phyloP scores from a whole-genome alignment of 169 alveolate species.

The Eimeria praecox region DNA sequence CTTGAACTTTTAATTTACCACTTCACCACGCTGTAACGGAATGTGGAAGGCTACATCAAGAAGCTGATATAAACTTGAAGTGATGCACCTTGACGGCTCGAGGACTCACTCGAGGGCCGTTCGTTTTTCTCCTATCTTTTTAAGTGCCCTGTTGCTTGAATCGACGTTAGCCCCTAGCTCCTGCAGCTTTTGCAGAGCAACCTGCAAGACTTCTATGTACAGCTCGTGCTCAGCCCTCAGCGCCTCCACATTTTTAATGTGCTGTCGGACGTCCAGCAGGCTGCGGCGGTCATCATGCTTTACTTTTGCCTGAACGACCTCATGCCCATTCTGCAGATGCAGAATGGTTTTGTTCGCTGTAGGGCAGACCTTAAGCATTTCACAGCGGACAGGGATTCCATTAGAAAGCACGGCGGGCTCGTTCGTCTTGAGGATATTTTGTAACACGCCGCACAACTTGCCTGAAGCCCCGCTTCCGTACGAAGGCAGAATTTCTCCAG shows the following conservation, averaged over 20 bases:
- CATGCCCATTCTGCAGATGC: background rate
- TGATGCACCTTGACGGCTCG: background rate
- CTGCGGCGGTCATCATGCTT: conserved; percentile 58
- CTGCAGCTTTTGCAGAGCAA: conserved; percentile 27
- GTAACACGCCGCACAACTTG: conserved; percentile 86
- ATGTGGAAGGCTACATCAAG: background rate
- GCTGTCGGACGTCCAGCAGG: conserved; percentile 59
- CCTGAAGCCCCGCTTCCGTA: conserved; percentile 89
- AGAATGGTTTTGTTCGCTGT: background rate
- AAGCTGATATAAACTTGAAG: background rate
- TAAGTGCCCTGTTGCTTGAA: conserved; percentile 69
- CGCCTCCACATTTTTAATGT: conserved; percentile 86
- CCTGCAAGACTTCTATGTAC: conserved; percentile 83
- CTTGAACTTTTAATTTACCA: background rate
- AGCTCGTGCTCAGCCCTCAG: conserved; percentile 82
- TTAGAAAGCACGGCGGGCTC: background rate
- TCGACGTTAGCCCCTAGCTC: conserved; percentile 60
- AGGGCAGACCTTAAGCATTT: background rate
- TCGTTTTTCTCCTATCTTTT: conserved; percentile 22
- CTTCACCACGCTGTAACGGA: background rate
- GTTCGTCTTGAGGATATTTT: background rate
- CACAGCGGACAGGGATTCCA: background rate
- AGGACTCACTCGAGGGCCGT: conserved; percentile 74
- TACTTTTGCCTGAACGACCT: conserved; percentile 26
- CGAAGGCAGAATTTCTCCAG: conserved; percentile 88